Percentiles rank a stretch among this genome's conserved stretches.
These are phyloP conservation scores for Termitomyces sp. DNA, from an alignment of 768 basidiomycete species.

Conservation along the genomic window DNA sequence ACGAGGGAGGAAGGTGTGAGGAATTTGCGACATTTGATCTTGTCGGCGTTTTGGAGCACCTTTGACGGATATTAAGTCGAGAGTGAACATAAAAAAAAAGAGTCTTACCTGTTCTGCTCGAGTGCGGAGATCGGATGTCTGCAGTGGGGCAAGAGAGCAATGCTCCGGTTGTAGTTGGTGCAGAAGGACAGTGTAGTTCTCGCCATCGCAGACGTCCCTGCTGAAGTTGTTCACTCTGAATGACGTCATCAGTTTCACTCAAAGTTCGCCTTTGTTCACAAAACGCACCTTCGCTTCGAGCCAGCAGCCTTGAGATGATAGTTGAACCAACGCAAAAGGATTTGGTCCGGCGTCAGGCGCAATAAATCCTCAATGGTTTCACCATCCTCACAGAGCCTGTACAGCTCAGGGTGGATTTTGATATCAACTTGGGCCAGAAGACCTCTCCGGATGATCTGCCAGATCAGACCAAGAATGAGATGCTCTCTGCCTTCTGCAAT, in stretches of 20 bases:
- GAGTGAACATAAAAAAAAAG: background rate
- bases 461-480: slow-evolving; percentile 95
- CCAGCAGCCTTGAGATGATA: slow-evolving; percentile 96
- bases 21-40: slow-evolving; percentile 94
- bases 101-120: slow-evolving; percentile 78
- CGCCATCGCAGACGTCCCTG: slow-evolving; percentile 94
- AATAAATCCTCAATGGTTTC: slow-evolving; percentile 97
- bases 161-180: slow-evolving; percentile 94
- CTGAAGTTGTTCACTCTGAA: slow-evolving; percentile 94
- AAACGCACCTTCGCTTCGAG: slow-evolving; percentile 75
- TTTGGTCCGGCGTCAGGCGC: slow-evolving; percentile 93
- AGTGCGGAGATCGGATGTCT: slow-evolving; percentile 75
- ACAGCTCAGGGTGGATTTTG: slow-evolving; percentile 96
- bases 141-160: slow-evolving; percentile 87
- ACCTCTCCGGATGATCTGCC: slow-evolving; percentile 96
- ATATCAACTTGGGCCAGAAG: slow-evolving; percentile 94
- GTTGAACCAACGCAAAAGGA: slow-evolving; percentile 98
- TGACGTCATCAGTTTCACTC: slow-evolving; percentile 12
- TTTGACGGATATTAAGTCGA: slow-evolving; percentile 15
- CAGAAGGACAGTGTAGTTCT: slow-evolving; percentile 95
- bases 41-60: slow-evolving; percentile 91
- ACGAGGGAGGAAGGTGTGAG: slow-evolving; percentile 89
- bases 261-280: background rate
- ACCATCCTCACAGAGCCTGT: slow-evolving; percentile 92
- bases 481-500: slow-evolving; percentile 93